These are phyloP conservation scores for Trypanosoma conorhini DNA, from an alignment of 208 protist genomes.

Conservation along the genomic window DNA sequence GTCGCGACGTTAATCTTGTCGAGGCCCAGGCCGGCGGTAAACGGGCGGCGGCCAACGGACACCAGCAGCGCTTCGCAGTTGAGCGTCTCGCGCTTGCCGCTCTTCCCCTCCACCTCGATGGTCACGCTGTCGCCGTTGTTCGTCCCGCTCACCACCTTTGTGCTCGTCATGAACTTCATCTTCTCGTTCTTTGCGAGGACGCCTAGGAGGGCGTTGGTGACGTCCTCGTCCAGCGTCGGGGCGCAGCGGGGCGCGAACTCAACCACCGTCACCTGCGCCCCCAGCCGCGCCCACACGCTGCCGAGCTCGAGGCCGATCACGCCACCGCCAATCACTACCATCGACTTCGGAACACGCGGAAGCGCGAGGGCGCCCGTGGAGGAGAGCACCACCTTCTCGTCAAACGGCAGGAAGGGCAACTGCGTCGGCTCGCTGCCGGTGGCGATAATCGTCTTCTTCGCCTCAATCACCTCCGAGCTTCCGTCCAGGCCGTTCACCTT, in stretches of 20 bases:
- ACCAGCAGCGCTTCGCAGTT: constrained; percentile 95
- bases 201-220: constrained; percentile 75
- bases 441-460: constrained; percentile 99
- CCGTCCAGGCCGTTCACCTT: constrained; percentile 92
- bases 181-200: constrained; percentile 89
- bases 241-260: constrained; percentile 96
- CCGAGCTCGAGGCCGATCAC: constrained; percentile 99
- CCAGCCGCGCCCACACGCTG: constrained; percentile 98
- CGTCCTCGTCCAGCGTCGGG: constrained; percentile 84
- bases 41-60: constrained; percentile 96
- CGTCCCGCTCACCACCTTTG: constrained; percentile 86
- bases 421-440: constrained; percentile 97
- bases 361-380: constrained; percentile 98
- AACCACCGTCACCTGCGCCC: constrained; percentile 98
- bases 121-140: constrained; percentile 71
- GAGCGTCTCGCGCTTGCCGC: constrained; percentile 84
- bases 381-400: constrained; percentile 98
- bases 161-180: constrained; percentile 90
- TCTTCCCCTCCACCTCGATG: constrained; percentile 92
- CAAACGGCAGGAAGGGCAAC: constrained; percentile 95
- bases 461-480: constrained; percentile 82
- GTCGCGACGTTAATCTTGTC: constrained; percentile 93
- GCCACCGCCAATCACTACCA: constrained; percentile 99
- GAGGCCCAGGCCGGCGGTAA: constrained; percentile 94
- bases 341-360: constrained; percentile 94